A percentile compares a stretch with the other conserved stretches of the same genome.
phyloP scores from a whole-genome alignment of 805 yeast genomes.

The Myxozyma sirexii region DNA sequence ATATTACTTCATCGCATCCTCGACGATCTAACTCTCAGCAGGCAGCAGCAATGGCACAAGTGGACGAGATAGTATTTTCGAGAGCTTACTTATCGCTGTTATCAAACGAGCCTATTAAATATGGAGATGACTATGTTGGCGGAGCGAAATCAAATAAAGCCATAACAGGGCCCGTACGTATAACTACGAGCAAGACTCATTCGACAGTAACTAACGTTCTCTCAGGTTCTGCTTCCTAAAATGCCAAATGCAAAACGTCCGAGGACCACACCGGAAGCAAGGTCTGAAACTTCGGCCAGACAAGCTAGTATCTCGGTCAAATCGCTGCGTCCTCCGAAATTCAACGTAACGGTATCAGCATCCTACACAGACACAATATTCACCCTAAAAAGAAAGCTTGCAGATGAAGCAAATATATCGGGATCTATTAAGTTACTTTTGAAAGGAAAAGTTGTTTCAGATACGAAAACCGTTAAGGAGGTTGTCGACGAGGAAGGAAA shows the following conservation, averaged over 20 bases:
- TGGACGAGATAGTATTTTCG: slow-evolving; percentile 30
- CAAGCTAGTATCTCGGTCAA: slow-evolving; percentile 21
- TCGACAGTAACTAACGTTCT: background rate
- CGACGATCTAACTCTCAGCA: background rate
- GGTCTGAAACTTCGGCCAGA: background rate
- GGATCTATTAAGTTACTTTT: slow-evolving; percentile 16
- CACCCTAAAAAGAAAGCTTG: slow-evolving; percentile 13
- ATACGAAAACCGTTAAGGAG: slow-evolving; percentile 24
- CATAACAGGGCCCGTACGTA: slow-evolving; percentile 14
- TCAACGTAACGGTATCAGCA: slow-evolving; percentile 10
- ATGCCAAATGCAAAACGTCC: slow-evolving; percentile 24
- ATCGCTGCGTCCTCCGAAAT: slow-evolving; percentile 32
- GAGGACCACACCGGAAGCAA: background rate
- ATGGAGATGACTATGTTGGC: slow-evolving; percentile 22
- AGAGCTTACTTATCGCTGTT: slow-evolving; percentile 30
- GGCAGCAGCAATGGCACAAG: slow-evolving; percentile 13
- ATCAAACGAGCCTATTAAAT: slow-evolving; percentile 11
- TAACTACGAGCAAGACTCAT: background rate
- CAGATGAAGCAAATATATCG: slow-evolving; percentile 10
- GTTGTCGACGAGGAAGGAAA: slow-evolving; percentile 24
- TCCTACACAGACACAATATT: slow-evolving; percentile 22
- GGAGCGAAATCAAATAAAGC: slow-evolving; percentile 13
- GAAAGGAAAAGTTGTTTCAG: slow-evolving; percentile 30
- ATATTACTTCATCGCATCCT: background rate
- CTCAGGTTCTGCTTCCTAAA: slow-evolving; percentile 19